Conservation (phyloP, 139 green algal species). For the Closterium sp. region DNA sequence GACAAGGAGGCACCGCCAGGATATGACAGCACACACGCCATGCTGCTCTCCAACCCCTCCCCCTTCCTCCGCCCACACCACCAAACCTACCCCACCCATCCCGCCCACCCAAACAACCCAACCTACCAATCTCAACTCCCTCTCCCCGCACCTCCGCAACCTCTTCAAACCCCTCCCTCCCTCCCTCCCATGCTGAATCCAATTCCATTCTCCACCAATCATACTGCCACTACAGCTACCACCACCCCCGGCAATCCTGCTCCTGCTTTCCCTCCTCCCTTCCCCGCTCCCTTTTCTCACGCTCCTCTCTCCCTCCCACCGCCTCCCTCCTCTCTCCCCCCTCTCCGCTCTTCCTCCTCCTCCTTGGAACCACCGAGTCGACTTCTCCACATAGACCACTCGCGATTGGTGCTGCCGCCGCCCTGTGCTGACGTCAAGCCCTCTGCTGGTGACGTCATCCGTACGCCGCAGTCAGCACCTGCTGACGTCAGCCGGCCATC, state of each 20-base stretch:
- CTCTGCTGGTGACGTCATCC: background rate
- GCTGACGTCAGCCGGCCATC: background rate
- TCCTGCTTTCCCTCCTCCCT: background rate
- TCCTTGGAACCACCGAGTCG: background rate
- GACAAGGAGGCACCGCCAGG: background rate
- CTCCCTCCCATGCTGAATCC: background rate
- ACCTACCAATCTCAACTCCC: background rate
- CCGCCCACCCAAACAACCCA: no score
- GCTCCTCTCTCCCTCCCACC: background rate
- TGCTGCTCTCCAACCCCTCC: background rate
- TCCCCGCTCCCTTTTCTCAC: background rate
- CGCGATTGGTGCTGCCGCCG: background rate
- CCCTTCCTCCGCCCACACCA: background rate
- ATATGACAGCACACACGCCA: background rate
- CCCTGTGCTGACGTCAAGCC: background rate
- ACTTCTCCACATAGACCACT: background rate
- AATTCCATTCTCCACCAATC: no score
- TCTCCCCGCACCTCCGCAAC: background rate
- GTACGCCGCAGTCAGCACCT: background rate
- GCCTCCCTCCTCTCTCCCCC: background rate
- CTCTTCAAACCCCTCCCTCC: background rate
- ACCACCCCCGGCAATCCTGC: background rate
- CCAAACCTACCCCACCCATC: background rate
- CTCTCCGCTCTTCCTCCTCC: background rate
- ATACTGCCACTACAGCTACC: no score